Conservation (phyloP, 2,329 filamentous ascomycete species). For the Colletotrichum phormii region DNA sequence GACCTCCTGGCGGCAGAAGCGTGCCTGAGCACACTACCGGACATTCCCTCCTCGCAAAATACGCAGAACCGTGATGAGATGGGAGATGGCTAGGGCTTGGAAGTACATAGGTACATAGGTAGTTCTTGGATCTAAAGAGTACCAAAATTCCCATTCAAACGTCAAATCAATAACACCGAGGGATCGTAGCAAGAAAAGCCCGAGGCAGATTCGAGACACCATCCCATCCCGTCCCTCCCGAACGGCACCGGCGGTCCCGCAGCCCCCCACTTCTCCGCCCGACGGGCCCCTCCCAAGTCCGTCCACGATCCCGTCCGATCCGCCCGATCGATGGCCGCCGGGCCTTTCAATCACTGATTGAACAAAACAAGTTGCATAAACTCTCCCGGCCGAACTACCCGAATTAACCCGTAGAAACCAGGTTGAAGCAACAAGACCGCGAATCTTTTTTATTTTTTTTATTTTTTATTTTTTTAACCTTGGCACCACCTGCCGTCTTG, state of each 20-base stretch:
- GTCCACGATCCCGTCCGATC: not conserved
- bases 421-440: not conserved
- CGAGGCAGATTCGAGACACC: not conserved
- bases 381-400: not conserved
- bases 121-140: no score
- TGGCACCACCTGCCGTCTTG: not conserved
- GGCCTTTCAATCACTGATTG: not conserved
- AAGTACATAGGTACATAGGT: no score
- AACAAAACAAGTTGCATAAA: not conserved
- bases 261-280: conserved; percentile 7
- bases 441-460: not conserved
- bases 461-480: no score
- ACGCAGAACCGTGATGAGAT: not conserved
- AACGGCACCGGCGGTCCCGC: not conserved
- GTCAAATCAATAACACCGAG: not conserved
- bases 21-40: conserved; percentile 22
- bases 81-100: not conserved
- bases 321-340: not conserved
- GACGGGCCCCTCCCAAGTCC: not conserved
- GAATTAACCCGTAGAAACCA: not conserved
- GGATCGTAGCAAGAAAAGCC: not conserved
- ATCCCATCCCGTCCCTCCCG: not conserved
- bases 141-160: not conserved
- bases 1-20: not conserved
- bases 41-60: not conserved